These are phyloP conservation scores for Aurinia saxatilis DNA, from an alignment of 345 rosid species.

Conservation along the genomic window DNA sequence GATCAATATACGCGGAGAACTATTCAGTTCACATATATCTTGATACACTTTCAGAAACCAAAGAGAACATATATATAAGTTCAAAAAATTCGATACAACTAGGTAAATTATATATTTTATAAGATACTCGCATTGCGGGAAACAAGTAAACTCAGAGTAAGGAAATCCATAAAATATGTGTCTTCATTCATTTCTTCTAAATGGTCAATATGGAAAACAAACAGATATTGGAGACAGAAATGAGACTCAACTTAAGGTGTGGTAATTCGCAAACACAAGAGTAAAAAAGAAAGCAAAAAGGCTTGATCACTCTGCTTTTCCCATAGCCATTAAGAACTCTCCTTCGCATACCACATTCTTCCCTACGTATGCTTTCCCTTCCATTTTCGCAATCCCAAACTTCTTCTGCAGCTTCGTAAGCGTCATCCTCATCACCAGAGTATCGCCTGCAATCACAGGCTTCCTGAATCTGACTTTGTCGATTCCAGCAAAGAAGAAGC, in stretches of 20 bases:
- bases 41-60: too few species aligned
- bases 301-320: constrained; percentile 36
- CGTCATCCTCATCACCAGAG: constrained; percentile 95
- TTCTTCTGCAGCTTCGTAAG: constrained; percentile 76
- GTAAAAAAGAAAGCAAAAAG: constrained; percentile 2
- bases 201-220: background rate
- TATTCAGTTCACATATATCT: too few species aligned
- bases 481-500: constrained; percentile 87
- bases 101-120: too few species aligned
- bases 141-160: background rate
- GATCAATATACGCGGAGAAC: too few species aligned
- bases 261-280: background rate
- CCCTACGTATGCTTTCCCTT: constrained; percentile 94
- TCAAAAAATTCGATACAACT: too few species aligned
- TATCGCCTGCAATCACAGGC: constrained; percentile 97
- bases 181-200: background rate
- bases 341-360: constrained; percentile 81
- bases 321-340: constrained; percentile 87
- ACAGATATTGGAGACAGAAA: background rate
- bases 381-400: constrained; percentile 95
- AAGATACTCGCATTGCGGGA: too few species aligned
- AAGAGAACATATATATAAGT: too few species aligned
- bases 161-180: background rate
- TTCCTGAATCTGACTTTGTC: constrained; percentile 93
- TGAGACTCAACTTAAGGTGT: background rate